These are phyloP conservation scores for Garcia nutans DNA, from an alignment of 345 rosid genomes.

Conservation along the genomic window DNA sequence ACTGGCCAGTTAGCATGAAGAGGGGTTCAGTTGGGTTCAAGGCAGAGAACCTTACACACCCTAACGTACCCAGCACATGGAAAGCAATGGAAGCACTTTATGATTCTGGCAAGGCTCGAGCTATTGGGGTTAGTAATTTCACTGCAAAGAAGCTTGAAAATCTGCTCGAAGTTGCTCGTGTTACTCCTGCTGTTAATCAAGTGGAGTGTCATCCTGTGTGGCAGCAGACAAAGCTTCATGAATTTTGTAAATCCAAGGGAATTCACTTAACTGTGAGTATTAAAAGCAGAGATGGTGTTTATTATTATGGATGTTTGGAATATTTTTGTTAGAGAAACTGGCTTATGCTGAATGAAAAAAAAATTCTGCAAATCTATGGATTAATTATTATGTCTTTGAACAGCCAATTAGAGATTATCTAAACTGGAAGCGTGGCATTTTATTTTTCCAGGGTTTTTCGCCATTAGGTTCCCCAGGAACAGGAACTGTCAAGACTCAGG, in stretches of 20 bases:
- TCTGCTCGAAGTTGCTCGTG: slow-evolving; percentile 31
- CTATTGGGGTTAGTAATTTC: slow-evolving; percentile 67
- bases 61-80: slow-evolving; percentile 60
- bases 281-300: not conserved
- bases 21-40: slow-evolving; percentile 36
- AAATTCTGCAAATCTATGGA: not conserved
- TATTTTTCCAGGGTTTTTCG: slow-evolving; percentile 48
- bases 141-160: slow-evolving; percentile 47
- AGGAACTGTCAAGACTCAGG: slow-evolving; percentile 43
- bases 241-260: slow-evolving; percentile 56
- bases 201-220: slow-evolving; percentile 63
- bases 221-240: slow-evolving; percentile 57
- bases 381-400: too few species aligned
- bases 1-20: slow-evolving; percentile 65
- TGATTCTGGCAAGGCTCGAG: slow-evolving; percentile 58
- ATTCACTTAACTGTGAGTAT: slow-evolving; percentile 57
- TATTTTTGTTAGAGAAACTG: not conserved
- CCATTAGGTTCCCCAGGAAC: slow-evolving; percentile 55
- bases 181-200: slow-evolving; percentile 46
- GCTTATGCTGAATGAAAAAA: not conserved
- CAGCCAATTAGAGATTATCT: not conserved
- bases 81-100: slow-evolving; percentile 63
- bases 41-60: slow-evolving; percentile 44
- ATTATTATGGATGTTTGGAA: not conserved
- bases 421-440: not conserved